A percentile compares a stretch with the other conserved stretches of the same genome.
Evolutionary conservation across 1,284 basidiomycete species (phyloP).

Genomic region (Xerocomus nothofagi): DNA sequence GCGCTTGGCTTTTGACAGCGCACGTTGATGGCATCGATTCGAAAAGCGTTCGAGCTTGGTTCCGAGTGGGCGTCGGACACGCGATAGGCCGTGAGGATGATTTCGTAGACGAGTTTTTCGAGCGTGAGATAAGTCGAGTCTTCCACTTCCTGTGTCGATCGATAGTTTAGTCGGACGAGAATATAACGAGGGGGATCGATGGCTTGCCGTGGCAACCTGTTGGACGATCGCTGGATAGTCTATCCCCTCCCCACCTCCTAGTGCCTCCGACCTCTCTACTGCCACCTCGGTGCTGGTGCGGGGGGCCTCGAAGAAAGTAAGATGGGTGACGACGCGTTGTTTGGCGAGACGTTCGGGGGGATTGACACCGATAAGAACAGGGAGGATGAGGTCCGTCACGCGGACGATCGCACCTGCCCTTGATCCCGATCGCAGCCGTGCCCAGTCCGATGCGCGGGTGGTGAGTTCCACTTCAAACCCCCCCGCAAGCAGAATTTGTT

Average conservation of each 20-base stretch:
- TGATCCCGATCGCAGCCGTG: background rate
- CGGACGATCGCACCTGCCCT: slow-evolving; percentile 31
- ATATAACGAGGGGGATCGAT: background rate
- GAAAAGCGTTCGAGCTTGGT: background rate
- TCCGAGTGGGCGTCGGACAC: slow-evolving; percentile 21
- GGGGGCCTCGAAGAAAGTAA: slow-evolving; percentile 38
- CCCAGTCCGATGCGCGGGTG: slow-evolving; percentile 6
- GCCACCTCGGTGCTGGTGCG: background rate
- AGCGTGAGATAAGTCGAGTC: slow-evolving; percentile 46
- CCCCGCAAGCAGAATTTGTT: slow-evolving; percentile 44
- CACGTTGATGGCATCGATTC: slow-evolving; percentile 40
- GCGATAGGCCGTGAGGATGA: slow-evolving; percentile 39
- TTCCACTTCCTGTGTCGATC: slow-evolving; percentile 39
- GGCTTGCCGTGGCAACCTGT: slow-evolving; percentile 34
- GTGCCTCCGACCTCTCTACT: too few species aligned
- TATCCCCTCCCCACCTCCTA: background rate
- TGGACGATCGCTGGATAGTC: slow-evolving; percentile 40
- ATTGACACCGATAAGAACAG: slow-evolving; percentile 53
- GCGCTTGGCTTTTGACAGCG: slow-evolving; percentile 54
- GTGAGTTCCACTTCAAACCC: slow-evolving; percentile 21
- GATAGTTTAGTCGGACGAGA: background rate
- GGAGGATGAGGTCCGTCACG: slow-evolving; percentile 40
- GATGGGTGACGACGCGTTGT: slow-evolving; percentile 46
- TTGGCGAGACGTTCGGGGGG: slow-evolving; percentile 50
- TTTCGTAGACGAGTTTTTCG: slow-evolving; percentile 48